Evolutionary conservation across 75 land plant genomes (phyloP).

Genomic region (Azolla pinnata): DNA sequence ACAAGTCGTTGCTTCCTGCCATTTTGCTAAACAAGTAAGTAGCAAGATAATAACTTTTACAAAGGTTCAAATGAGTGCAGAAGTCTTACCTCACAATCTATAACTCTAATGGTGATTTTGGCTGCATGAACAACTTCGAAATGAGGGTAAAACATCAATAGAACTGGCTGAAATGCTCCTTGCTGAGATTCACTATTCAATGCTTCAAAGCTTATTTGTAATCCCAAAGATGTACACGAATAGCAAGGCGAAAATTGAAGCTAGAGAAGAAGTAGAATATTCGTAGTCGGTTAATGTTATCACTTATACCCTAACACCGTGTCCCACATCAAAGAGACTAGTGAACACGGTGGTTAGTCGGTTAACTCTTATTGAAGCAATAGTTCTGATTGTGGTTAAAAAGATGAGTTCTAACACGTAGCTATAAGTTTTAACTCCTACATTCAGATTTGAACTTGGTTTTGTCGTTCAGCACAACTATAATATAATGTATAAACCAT

Average conservation of each 20-base stretch:
- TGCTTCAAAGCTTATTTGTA: background rate
- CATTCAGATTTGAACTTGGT: too few relatives aligned
- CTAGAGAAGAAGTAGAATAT: slow-evolving; percentile 1
- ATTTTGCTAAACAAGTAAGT: background rate
- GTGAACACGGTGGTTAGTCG: too few relatives aligned
- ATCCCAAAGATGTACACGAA: background rate
- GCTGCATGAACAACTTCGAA: background rate
- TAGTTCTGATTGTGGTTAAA: too few relatives aligned
- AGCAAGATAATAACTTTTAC: background rate
- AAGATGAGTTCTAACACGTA: too few relatives aligned
- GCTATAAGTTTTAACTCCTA: too few relatives aligned
- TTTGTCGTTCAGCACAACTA: too few relatives aligned
- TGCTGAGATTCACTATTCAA: background rate
- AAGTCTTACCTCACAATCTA: background rate
- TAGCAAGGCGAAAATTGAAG: too few relatives aligned
- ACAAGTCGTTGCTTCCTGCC: background rate
- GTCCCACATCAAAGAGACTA: too few relatives aligned
- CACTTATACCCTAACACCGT: too few relatives aligned
- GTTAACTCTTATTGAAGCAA: too few relatives aligned
- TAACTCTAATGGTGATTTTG: background rate
- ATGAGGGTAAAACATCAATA: background rate
- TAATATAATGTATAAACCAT: too few relatives aligned
- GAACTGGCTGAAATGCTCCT: background rate
- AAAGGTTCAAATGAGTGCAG: background rate
- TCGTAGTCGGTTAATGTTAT: too few relatives aligned